Evolutionary conservation across 192 early-diverging fungal species (phyloP), one percentile per base, ranked within the genome.

Genomic region (Helicostylum pulchrum): DNA sequence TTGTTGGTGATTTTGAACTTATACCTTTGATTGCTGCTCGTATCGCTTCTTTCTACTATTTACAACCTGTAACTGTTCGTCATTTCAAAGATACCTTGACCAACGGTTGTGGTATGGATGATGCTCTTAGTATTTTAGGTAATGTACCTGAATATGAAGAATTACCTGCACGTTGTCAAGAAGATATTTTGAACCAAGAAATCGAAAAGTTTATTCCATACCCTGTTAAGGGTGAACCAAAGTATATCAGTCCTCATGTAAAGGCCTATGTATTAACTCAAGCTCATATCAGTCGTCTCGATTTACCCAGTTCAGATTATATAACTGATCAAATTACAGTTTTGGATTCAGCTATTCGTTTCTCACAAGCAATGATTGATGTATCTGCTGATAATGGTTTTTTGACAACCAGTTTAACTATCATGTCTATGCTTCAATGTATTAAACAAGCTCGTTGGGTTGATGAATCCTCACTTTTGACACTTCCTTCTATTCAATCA

Each of bases 301-400:
- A 79, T 20, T 72, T 99, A 21, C 94, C 96, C 0, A 88, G 87
- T 58, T 77, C 91, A 45, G 97, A 99, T 80, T 97, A 93, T 74
- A 76, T 83, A 23, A 97, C 96, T 0, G 97, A 99, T 75, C 90
- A 87, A 4, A 85, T 89, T 2, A 88, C 91, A 1, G 94, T 99
- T 7, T 74, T 99, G 26, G 96, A 98, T 71, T 91, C 93, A 62
- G 80, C 90, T 32, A 88, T 98, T 49, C 94, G 96, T 65, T 86
- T 99, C 30, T 74, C 92, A 65, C 89, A 92, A 71, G 96, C 97
- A 19, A 95, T 97, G 94, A 85, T 97, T 49, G 95, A 97, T 71
- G 81, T 94, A 20, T 68, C 83, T 2, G 91, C 89, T 2, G 84
- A 86, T 49, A 74, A 82, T 62, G 96, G 93, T 0, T 81, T 82